A percentile compares a stretch with the other conserved stretches of the same genome.
phyloP scores from a whole-genome alignment of 139 green algal species.

The Raphidocelis subcapitata region DNA sequence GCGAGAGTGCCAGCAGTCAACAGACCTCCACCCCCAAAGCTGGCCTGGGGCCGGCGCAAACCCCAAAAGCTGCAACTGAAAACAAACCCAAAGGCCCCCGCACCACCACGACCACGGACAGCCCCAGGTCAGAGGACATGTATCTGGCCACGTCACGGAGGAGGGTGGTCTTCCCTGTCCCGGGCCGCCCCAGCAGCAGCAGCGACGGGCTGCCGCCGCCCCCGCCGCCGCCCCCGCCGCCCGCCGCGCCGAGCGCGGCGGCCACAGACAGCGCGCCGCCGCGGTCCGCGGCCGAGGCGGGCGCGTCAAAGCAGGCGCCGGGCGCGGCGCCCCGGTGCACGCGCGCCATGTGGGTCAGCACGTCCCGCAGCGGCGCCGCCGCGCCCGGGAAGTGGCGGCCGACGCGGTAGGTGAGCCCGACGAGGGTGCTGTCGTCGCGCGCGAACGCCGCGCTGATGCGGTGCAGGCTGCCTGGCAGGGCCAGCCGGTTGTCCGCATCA shows the following conservation, averaged over 20 bases:
- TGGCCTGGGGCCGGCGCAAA: too few species aligned
- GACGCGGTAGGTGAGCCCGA: constrained; percentile 69
- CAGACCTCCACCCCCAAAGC: too few species aligned
- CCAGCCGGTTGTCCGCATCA: constrained; percentile 15
- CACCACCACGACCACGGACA: constrained; percentile 55
- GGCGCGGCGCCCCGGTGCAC: not conserved
- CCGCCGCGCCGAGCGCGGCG: not conserved
- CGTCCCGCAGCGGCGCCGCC: constrained; percentile 42
- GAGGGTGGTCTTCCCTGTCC: constrained; percentile 58
- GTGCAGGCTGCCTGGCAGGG: constrained; percentile 5
- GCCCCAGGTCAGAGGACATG: constrained; percentile 28
- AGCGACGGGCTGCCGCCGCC: not conserved
- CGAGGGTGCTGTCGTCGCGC: constrained; percentile 31
- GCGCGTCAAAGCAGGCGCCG: not conserved
- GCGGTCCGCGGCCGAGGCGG: not conserved
- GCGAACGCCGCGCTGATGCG: constrained; percentile 9
- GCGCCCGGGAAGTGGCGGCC: constrained; percentile 57
- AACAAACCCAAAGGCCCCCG: too few species aligned
- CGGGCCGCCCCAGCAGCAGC: constrained; percentile 26
- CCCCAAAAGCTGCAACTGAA: too few species aligned
- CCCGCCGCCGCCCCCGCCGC: not conserved
- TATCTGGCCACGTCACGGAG: constrained; percentile 46
- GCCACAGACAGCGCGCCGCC: not conserved
- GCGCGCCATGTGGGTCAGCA: constrained; percentile 45
- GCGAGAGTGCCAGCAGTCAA: too few species aligned